Conservation (phyloP, 495 filamentous ascomycete species). For the Haplographium delicatum region DNA sequence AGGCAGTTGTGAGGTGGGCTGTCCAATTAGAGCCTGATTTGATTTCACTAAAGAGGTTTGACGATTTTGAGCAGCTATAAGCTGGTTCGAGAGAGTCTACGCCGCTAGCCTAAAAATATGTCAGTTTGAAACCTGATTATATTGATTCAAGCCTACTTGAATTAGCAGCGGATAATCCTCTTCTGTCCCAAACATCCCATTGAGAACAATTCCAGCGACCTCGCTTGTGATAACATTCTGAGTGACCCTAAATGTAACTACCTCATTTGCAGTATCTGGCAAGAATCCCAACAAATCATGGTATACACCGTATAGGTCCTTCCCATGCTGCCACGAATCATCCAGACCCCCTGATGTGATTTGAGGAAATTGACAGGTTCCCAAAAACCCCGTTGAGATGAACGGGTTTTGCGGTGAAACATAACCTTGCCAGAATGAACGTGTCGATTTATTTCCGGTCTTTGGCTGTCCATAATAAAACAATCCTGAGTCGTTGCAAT, state of each 20-base stretch:
- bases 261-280: conserved; percentile 38
- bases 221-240: conserved; percentile 68
- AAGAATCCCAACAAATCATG: conserved; percentile 53
- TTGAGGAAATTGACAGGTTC: conserved; percentile 67
- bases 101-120: conserved; percentile 29
- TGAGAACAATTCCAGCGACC: conserved; percentile 59
- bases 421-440: conserved; percentile 53
- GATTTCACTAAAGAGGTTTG: conserved; percentile 36
- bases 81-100: conserved; percentile 61
- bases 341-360: conserved; percentile 58
- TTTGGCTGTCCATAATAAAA: conserved; percentile 54
- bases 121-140: too few relatives aligned
- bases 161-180: conserved; percentile 41
- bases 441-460: conserved; percentile 26
- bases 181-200: conserved; percentile 48
- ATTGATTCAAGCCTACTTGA: conserved; percentile 30
- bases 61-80: conserved; percentile 51
- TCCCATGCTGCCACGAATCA: conserved; percentile 62
- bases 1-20: conserved; percentile 49
- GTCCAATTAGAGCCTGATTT: conserved; percentile 45
- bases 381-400: conserved; percentile 49
- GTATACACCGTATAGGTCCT: conserved; percentile 60
- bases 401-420: conserved; percentile 53
- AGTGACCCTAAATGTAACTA: conserved; percentile 55
- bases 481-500: conserved; percentile 56